Evolutionary conservation across 148 eudicot genomes (phyloP).

Genomic region (Camellia granthamiana): DNA sequence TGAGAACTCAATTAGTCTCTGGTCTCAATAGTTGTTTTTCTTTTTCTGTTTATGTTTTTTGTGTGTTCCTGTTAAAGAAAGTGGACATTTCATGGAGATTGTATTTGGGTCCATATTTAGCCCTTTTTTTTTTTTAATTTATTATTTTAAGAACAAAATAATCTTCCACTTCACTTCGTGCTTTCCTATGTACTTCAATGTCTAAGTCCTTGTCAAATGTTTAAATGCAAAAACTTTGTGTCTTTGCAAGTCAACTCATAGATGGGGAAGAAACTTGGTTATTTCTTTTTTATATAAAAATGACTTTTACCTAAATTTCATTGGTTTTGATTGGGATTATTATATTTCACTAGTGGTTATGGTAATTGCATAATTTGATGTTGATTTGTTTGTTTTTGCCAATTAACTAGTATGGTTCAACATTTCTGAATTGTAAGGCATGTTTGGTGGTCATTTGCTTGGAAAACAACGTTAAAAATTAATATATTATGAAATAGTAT

Average conservation of each 20-base stretch:
- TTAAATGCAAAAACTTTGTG: not conserved
- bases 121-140: no score
- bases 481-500: not conserved
- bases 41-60: no score
- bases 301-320: conserved; percentile 15
- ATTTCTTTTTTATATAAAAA: not conserved
- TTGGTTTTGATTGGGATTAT: not conserved
- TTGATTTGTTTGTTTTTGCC: conserved; percentile 10
- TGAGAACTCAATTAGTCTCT: no score
- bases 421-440: not conserved
- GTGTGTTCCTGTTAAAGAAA: no score
- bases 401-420: not conserved
- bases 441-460: not conserved
- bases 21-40: no score
- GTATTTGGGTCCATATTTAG: no score
- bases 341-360: conserved; percentile 1
- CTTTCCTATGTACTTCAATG: not conserved
- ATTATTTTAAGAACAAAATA: not conserved
- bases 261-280: conserved; percentile 15
- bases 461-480: not conserved
- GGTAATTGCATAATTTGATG: conserved; percentile 16
- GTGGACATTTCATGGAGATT: no score
- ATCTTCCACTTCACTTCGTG: not conserved
- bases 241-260: conserved; percentile 16
- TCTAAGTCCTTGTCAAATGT: not conserved